Conservation (phyloP, 148 eudicot species). For the Vaccinium corymbosum region DNA sequence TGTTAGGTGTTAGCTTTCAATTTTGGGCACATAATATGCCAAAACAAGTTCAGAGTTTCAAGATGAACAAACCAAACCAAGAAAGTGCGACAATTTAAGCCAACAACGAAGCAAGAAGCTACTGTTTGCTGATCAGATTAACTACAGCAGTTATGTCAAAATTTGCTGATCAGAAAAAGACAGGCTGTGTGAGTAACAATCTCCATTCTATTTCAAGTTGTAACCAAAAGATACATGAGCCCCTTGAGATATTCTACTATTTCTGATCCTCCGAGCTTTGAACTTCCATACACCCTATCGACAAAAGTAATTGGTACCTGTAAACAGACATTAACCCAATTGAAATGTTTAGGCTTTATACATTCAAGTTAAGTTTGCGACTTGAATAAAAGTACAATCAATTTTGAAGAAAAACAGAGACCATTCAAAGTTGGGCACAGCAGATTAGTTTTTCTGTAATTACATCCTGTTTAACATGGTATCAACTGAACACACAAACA, state of each 20-base stretch:
- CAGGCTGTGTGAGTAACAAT: neutral
- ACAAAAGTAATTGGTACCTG: slow-evolving; percentile 95
- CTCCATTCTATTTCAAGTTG: slow-evolving; percentile 42
- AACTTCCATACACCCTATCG: slow-evolving; percentile 88
- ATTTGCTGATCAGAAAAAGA: neutral
- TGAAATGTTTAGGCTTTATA: neutral
- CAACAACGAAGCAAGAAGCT: neutral
- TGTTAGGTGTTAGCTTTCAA: too few relatives aligned
- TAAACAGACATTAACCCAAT: slow-evolving; percentile 14
- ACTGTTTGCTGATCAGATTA: slow-evolving; percentile 2
- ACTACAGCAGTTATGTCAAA: neutral
- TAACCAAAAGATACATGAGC: slow-evolving; percentile 70
- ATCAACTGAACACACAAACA: neutral
- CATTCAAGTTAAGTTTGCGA: neutral
- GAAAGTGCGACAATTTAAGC: neutral
- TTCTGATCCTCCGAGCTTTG: slow-evolving; percentile 94
- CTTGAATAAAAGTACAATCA: neutral
- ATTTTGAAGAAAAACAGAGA: neutral
- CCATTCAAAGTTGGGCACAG: neutral
- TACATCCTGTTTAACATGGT: neutral
- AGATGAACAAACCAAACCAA: too few relatives aligned
- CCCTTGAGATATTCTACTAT: slow-evolving; percentile 87
- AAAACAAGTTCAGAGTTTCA: too few relatives aligned
- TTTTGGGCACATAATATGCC: too few relatives aligned
- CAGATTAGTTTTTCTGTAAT: neutral